Base-by-base conservation (phyloP, 352 stramenopile genomes). In the Phytophthora sojae region DNA sequence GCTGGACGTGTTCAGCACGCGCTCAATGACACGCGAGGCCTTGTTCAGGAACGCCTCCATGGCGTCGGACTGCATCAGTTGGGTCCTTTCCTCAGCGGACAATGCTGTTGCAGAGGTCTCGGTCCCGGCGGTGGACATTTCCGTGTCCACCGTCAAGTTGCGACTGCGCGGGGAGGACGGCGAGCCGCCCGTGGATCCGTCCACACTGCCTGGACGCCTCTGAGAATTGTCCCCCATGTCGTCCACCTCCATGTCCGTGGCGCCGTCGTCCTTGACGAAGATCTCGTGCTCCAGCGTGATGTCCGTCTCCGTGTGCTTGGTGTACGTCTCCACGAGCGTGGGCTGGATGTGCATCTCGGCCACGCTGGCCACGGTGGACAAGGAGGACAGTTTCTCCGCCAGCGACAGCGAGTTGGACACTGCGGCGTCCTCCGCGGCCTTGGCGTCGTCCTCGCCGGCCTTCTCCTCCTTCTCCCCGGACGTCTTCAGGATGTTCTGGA, bases 271-370 rank as follows among this genome's bases (percentile, higher is more conserved):
- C 21, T 79, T 78, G 39, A 92, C 58, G n/a, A 81, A 58, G 51
- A 95, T 83, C 71, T 95, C 87, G 55, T 95, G 75, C 77, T 93
- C 87, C 17, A 95, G 68, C 32, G 87, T 93, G 29, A 95, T 92
- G 57, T 95, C 86, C 44, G 88, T 95, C 80, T 95, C 78, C 2
- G 86, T 93, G 69, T 92, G 79, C 68, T 95, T 95, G n/a, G 80
- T 91, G 73, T 95, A 95, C 61, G 82, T 94, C 73, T 95, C 88
- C 56, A 93, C 85, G 7, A 94, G 69, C 42, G 84, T 91, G 55
- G 86, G 86, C 59, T 93, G 86, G 67, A 95, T 93, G 68, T 93
- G 84, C 70, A 92, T 82, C 72, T 95, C 88, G 6, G 88, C 86
- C 54, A 95, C 85, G 37, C 81, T 92, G 17, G 59, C 69, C 30